Conservation (phyloP, 2,329 filamentous ascomycete genomes). For the Aspergillus awamori region DNA sequence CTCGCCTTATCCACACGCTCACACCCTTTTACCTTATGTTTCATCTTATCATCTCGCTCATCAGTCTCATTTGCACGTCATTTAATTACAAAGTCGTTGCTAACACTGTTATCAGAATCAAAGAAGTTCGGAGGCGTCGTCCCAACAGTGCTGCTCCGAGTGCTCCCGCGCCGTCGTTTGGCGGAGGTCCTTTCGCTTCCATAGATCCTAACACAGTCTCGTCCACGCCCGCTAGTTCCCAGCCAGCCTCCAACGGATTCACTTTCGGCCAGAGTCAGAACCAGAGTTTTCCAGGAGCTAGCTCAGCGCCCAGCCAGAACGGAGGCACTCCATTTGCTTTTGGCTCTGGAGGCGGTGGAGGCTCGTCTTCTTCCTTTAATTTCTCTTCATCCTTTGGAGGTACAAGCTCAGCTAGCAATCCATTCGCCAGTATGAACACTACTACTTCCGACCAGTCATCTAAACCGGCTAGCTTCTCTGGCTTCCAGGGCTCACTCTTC, state of each 20-base stretch:
- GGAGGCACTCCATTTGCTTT: slow-evolving; percentile 34
- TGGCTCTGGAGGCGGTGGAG: slow-evolving; percentile 28
- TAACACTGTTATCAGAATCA: slow-evolving; percentile 25
- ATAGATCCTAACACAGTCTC: slow-evolving; percentile 35
- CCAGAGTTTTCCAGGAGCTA: slow-evolving; percentile 39
- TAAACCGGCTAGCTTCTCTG: slow-evolving; percentile 28
- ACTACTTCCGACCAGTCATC: slow-evolving; percentile 20
- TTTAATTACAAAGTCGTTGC: background rate
- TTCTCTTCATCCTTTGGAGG: slow-evolving; percentile 32
- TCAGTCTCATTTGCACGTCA: background rate
- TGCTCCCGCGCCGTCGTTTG: slow-evolving; percentile 24
- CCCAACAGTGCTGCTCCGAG: slow-evolving; percentile 24
- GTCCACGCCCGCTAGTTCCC: slow-evolving; percentile 21
- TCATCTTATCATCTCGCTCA: background rate
- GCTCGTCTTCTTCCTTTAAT: slow-evolving; percentile 34
- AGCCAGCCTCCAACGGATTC: slow-evolving; percentile 35
- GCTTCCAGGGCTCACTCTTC: slow-evolving; percentile 39
- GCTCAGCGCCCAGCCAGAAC: slow-evolving; percentile 28
- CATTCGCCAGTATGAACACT: slow-evolving; percentile 38
- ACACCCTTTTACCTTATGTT: background rate
- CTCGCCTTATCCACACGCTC: background rate
- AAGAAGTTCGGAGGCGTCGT: slow-evolving; percentile 32
- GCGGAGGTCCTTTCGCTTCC: slow-evolving; percentile 32
- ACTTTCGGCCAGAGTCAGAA: slow-evolving; percentile 41
- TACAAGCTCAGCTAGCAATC: slow-evolving; percentile 34